phyloP scores from a whole-genome alignment of 2,329 filamentous ascomycete species.

The Diaporthe sp. region DNA sequence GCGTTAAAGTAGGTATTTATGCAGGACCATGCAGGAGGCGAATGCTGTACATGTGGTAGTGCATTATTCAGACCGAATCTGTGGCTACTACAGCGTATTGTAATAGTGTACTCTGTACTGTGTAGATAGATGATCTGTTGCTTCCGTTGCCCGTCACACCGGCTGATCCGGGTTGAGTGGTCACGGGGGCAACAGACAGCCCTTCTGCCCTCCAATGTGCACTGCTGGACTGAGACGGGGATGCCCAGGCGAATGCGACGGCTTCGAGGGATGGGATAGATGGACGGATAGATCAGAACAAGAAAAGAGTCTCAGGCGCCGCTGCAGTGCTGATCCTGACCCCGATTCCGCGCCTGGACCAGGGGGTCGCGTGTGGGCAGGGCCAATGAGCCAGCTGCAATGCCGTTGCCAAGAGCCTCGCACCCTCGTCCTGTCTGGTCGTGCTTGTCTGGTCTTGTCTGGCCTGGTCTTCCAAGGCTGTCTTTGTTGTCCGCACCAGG shows the following conservation, averaged over 20 bases:
- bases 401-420: background rate
- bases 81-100: too few relatives aligned
- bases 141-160: conserved; percentile 14
- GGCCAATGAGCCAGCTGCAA: conserved; percentile 1
- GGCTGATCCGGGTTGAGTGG: background rate
- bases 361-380: conserved; percentile 17
- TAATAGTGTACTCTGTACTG: too few relatives aligned
- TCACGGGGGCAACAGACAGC: conserved; percentile 21
- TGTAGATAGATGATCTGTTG: too few relatives aligned
- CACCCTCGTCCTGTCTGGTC: conserved; percentile 21
- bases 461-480: conserved; percentile 9
- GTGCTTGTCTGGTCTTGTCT: conserved; percentile 24
- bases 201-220: background rate
- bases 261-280: background rate
- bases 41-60: background rate
- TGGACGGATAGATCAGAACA: background rate
- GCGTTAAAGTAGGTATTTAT: background rate
- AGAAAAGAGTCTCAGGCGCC: conserved; percentile 20
- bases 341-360: conserved; percentile 20
- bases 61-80: background rate
- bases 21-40: conserved; percentile 2
- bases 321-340: conserved; percentile 22
- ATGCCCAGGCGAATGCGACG: conserved; percentile 8
- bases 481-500: background rate
- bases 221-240: background rate